Evolutionary conservation across 768 basidiomycete species (phyloP).

Genomic region (Holtermanniella nyarrowii): DNA sequence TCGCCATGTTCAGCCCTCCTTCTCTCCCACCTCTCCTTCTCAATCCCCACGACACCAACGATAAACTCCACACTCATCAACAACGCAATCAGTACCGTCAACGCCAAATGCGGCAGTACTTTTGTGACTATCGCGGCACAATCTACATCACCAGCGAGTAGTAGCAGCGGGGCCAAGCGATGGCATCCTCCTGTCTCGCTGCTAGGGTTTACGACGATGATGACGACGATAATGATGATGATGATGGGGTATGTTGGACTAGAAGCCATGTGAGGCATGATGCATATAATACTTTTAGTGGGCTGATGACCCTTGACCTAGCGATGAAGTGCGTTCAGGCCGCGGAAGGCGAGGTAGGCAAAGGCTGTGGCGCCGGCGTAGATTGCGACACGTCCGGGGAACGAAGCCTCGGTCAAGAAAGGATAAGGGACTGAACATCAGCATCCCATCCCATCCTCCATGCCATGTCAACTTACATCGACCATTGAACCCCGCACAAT

Average conservation of each 20-base stretch:
- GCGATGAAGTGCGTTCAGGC: conserved; percentile 53
- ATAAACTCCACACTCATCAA: conserved; percentile 24
- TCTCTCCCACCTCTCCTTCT: conserved; percentile 16
- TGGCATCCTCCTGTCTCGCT: neutral
- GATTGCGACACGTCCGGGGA: conserved; percentile 50
- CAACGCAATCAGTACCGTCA: conserved; percentile 18
- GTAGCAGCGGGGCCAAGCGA: neutral
- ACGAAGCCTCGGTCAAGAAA: conserved; percentile 57
- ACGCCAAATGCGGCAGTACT: conserved; percentile 18
- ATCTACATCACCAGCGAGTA: neutral
- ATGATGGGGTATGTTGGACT: too few species aligned
- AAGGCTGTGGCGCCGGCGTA: conserved; percentile 51
- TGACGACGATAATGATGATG: too few species aligned
- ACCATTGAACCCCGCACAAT: conserved; percentile 54
- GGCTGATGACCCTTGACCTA: too few species aligned
- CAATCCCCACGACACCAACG: conserved; percentile 11
- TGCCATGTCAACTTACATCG: conserved; percentile 47
- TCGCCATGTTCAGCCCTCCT: conserved; percentile 24
- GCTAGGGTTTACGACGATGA: neutral
- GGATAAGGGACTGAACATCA: conserved; percentile 62
- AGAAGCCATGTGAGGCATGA: too few species aligned
- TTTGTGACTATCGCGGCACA: neutral
- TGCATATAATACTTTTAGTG: too few species aligned
- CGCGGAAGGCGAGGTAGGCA: conserved; percentile 51
- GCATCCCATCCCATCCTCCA: neutral